phyloP scores from a whole-genome alignment of 441 rosid species.

The Gossypium gossypioides region DNA sequence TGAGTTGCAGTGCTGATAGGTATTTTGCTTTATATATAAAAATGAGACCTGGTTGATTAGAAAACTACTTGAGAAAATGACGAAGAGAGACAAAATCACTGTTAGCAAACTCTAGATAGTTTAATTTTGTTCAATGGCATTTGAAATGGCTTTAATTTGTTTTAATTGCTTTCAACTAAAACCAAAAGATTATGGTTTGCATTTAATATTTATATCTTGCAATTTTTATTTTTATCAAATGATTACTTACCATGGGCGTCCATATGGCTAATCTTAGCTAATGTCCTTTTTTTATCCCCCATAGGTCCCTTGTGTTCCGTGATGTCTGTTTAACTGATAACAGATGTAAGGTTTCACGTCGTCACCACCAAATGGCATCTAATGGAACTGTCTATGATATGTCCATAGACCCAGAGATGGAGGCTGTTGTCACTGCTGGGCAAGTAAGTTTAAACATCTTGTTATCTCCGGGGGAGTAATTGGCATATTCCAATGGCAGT shows the following conservation, averaged over 20 bases:
- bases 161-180: slow-evolving; percentile 6
- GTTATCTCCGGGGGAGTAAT: slow-evolving; percentile 7
- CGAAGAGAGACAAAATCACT: neutral
- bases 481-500: neutral
- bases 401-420: slow-evolving; percentile 56
- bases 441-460: slow-evolving; percentile 38
- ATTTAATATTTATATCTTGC: neutral
- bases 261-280: neutral
- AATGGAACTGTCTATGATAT: slow-evolving; percentile 76
- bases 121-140: slow-evolving; percentile 3
- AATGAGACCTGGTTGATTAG: neutral
- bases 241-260: slow-evolving; percentile 1
- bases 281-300: slow-evolving; percentile 16
- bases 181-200: neutral
- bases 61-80: neutral
- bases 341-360: slow-evolving; percentile 35
- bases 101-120: neutral
- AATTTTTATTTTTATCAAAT: neutral
- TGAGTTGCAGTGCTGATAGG: slow-evolving; percentile 84
- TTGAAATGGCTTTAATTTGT: slow-evolving; percentile 9
- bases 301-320: slow-evolving; percentile 59
- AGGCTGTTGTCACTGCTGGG: slow-evolving; percentile 67
- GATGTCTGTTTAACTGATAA: slow-evolving; percentile 37
- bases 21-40: slow-evolving; percentile 17
- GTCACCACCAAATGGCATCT: slow-evolving; percentile 63